These are phyloP conservation scores for Castanea mollissima DNA, from an alignment of 306 rosid genomes.

Conservation along the genomic window DNA sequence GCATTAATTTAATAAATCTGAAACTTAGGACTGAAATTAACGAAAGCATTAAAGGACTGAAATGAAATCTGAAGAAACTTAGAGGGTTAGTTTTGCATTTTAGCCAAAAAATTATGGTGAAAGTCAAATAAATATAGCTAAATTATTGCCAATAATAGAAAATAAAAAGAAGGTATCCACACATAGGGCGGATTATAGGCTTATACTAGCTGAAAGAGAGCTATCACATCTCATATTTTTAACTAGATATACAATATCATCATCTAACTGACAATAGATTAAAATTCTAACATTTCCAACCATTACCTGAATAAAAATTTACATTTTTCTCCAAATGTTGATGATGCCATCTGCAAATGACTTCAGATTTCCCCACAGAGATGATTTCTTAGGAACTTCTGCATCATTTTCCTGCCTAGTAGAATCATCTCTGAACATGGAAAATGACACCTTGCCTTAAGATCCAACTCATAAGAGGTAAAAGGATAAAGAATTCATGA, in stretches of 20 bases:
- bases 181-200: too few species aligned
- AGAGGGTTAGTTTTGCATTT: too few species aligned
- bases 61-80: too few species aligned
- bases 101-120: too few species aligned
- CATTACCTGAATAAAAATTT: slow-evolving; percentile 25
- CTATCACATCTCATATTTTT: background rate
- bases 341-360: slow-evolving; percentile 60
- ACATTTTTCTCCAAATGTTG: slow-evolving; percentile 51
- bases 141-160: too few species aligned
- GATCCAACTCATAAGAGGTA: slow-evolving; percentile 6
- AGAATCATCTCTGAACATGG: slow-evolving; percentile 33
- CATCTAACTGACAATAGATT: background rate
- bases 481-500: background rate
- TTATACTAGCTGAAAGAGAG: background rate
- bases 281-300: slow-evolving; percentile 12
- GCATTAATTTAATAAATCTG: too few species aligned
- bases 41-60: too few species aligned
- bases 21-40: too few species aligned
- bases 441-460: slow-evolving; percentile 17
- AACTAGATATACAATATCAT: background rate
- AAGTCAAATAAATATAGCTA: too few species aligned
- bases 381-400: slow-evolving; percentile 31
- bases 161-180: too few species aligned
- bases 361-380: slow-evolving; percentile 68
- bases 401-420: slow-evolving; percentile 23